Evolutionary conservation across 108 stramenopile genomes (phyloP), one percentile per base, ranked within the genome.

Genomic region (Conticribra weissflogii): DNA sequence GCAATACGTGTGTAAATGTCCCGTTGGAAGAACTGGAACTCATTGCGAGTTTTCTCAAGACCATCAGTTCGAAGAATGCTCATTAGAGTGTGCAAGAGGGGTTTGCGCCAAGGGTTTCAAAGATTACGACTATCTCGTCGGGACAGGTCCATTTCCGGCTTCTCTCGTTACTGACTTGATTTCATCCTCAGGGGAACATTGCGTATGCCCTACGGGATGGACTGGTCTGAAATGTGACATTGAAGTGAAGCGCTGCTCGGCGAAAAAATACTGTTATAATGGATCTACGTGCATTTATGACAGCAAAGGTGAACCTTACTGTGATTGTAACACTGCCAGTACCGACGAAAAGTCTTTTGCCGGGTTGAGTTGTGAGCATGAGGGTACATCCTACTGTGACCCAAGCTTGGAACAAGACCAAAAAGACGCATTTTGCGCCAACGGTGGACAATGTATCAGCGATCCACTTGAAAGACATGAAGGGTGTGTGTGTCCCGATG

Each of bases 191-290:
- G 76, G 76, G 3, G 76, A 77, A 46, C 78, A 79, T 8, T 79
- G 78, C 24, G 72, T 79, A 29, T 79, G 78, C 50, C 78, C 78
- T 2, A 30, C 57, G 33, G 72, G 72, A 1, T 79, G 36, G 14
- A 79, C 78, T 24, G 78, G 78, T 4, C 65, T 79, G 4, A 59
- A 15, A 23, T 79, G 78, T 36, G 78, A 79, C 24, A 79, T 79
- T 31, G 33, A 33, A n/a, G 78, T 74, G 30, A 19, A 73, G 18
- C 31, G 60, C 22, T 79, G 78, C 22, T 36, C 45, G 15, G 22
- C 54, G 5, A 23, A 57, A 2, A 74, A 68, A 32, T 74, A 74
- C 47, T 79, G 78, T 58, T 79, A 79, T 67, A 74, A 79, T 61
- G 78, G 78, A 59, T 48, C 64, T 23, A 68, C 48, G 0, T 79